Evolutionary conservation across 2,329 filamentous ascomycete genomes (phyloP).

Genomic region (Penicillium sp.): DNA sequence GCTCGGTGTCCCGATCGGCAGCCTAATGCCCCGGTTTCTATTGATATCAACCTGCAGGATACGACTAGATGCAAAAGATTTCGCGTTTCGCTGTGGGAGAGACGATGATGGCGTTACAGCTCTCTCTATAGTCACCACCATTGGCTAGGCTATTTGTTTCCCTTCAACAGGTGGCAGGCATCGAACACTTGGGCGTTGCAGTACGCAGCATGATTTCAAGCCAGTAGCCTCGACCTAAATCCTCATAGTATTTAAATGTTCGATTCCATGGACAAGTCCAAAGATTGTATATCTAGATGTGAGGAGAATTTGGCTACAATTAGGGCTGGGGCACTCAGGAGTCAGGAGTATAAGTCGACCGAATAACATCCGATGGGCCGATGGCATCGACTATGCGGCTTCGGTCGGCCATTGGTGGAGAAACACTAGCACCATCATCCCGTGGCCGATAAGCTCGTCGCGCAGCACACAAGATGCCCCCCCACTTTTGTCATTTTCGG

Average conservation of each 20-base stretch:
- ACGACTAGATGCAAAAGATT: not conserved
- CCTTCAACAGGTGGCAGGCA: not conserved
- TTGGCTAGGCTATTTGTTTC: not conserved
- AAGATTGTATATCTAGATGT: too few relatives aligned
- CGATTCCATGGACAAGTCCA: too few relatives aligned
- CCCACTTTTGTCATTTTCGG: not conserved
- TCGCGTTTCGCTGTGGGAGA: not conserved
- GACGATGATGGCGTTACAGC: not conserved
- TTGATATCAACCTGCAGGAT: not conserved
- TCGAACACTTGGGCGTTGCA: not conserved
- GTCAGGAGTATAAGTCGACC: not conserved
- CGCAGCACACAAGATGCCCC: not conserved
- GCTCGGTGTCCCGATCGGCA: not conserved
- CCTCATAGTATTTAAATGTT: not conserved
- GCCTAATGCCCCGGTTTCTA: not conserved
- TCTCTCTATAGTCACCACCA: not conserved
- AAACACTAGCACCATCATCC: not conserved
- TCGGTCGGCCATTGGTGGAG: slow-evolving; percentile 3
- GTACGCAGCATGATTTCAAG: not conserved
- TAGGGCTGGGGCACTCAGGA: too few relatives aligned
- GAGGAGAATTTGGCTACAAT: too few relatives aligned
- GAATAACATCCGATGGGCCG: not conserved
- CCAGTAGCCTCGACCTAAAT: not conserved
- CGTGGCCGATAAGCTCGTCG: slow-evolving; percentile 4
- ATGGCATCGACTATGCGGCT: not conserved